Base-by-base conservation (phyloP, 2,329 filamentous ascomycete genomes). In the Magnaporthiopsis incrustans region DNA sequence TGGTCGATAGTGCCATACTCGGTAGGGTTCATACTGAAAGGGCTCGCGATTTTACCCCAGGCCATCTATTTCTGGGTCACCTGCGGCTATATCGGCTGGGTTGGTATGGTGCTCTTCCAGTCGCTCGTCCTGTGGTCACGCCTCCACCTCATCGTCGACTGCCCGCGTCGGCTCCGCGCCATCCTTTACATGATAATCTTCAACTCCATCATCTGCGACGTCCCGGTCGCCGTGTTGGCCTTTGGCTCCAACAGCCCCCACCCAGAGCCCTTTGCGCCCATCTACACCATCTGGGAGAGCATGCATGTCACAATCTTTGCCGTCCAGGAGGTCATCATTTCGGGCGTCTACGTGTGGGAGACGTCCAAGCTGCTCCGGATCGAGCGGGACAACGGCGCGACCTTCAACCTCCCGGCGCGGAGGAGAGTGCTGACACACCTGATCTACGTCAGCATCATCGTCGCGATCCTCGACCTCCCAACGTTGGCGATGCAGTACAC, bases 51-150 rank as follows among this genome's bases (percentile, higher is more conserved):
- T 6, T 15, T 27, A 26, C 38, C 62, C 6, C 38, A 27, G 35
- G n/a, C 59, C 33, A 60, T 60, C 18, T n/a, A 26, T 7, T 44
- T 57, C 14, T 61, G 35, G 25, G 59, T 35, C 33, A 4, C 26
- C 30, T 30, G 18, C 10, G n/a, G 44, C 44, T 53, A n/a, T 11
- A 25, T 27, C 5, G 82, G 82, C 1, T 85, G 83, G 82, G 80
- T 77, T 68, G 70, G 73, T 2, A 86, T 88, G 83, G 81, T 88
- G 0, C 85, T 84, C 1, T 86, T 85, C 0, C 84, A 87, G 70
- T 81, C 81, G 0, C 68, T 87, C 15, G 85, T 89, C 1, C 75
- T 89, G 1, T 89, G 85, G 75, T 88, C 85, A 0, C 79, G 86
- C 8, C 77, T 89, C 0, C 84, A 88, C 69, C 76, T 89, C 1